Evolutionary conservation across 2,329 filamentous ascomycete species (phyloP).

Genomic region (Boeremia lycopersici): DNA sequence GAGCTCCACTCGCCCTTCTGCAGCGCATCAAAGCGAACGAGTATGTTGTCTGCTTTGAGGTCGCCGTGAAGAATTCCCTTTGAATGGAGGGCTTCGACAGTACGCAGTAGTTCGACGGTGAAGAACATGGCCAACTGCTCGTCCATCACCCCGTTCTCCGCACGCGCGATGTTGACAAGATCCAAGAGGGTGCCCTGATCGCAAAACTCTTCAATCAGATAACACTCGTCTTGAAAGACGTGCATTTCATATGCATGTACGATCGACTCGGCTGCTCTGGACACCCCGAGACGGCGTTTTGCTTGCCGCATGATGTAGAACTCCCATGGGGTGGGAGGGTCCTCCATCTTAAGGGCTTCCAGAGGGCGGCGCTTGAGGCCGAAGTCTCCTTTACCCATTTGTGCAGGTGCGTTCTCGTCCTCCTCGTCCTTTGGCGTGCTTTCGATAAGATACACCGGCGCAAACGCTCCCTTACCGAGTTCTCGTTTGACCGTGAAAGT

Average conservation of each 20-base stretch:
- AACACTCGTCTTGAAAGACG: constrained; percentile 87
- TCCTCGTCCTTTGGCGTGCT: constrained; percentile 62
- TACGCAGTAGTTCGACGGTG: constrained; percentile 86
- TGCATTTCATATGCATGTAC: constrained; percentile 89
- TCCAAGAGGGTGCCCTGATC: constrained; percentile 94
- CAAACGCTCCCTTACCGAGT: constrained; percentile 91
- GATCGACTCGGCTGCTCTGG: constrained; percentile 75
- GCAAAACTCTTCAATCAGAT: constrained; percentile 84
- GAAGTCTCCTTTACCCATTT: constrained; percentile 68
- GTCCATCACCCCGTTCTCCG: constrained; percentile 79
- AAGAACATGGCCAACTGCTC: constrained; percentile 96
- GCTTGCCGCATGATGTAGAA: constrained; percentile 92
- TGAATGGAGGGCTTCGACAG: constrained; percentile 82
- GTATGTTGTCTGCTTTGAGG: constrained; percentile 92
- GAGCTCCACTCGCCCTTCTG: constrained; percentile 57
- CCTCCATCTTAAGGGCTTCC: constrained; percentile 94
- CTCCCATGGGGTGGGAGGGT: constrained; percentile 88
- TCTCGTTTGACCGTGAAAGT: constrained; percentile 82
- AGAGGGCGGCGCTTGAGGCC: constrained; percentile 64
- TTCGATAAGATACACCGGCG: constrained; percentile 91
- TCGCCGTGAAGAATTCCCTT: constrained; percentile 87
- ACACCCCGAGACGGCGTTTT: constrained; percentile 74
- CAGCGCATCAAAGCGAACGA: constrained; percentile 76
- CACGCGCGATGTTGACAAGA: constrained; percentile 83
- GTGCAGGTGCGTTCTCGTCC: constrained; percentile 51